Evolutionary conservation across 345 rosid species (phyloP).

Genomic region (Moricandia arvensis): DNA sequence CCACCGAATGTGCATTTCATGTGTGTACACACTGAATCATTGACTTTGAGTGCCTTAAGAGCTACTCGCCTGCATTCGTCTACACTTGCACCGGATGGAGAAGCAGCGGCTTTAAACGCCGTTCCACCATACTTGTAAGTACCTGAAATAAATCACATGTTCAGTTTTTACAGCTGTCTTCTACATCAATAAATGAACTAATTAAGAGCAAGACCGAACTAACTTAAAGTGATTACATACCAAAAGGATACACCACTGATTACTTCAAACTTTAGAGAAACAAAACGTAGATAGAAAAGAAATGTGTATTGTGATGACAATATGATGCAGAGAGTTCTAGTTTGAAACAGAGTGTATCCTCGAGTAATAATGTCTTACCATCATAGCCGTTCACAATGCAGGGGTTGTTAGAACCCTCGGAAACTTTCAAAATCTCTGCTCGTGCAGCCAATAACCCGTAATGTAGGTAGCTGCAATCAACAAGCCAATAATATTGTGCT

Average conservation of each 20-base stretch:
- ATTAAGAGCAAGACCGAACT: background rate
- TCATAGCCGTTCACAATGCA: slow-evolving; percentile 73
- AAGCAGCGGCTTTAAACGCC: slow-evolving; percentile 53
- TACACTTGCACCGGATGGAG: slow-evolving; percentile 71
- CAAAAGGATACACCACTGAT: background rate
- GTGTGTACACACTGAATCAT: slow-evolving; percentile 71
- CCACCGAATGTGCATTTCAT: slow-evolving; percentile 97
- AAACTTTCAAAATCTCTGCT: slow-evolving; percentile 77
- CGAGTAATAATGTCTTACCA: slow-evolving; percentile 45
- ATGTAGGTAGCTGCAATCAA: slow-evolving; percentile 71
- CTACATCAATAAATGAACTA: background rate
- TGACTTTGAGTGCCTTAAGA: slow-evolving; percentile 77
- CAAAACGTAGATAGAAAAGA: background rate
- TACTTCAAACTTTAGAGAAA: background rate
- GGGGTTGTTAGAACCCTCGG: slow-evolving; percentile 70
- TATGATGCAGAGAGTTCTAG: background rate
- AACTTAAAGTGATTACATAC: too few species aligned
- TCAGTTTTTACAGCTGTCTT: background rate
- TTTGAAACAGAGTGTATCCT: background rate
- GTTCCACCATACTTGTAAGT: slow-evolving; percentile 76
- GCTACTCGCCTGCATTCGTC: slow-evolving; percentile 71
- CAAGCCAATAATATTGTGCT: slow-evolving; percentile 1
- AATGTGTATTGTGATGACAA: background rate
- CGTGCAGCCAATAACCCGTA: slow-evolving; percentile 97
- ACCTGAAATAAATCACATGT: slow-evolving; percentile 42